Conservation (phyloP, 805 yeast genomes). For the Torulaspora gathmanii region DNA sequence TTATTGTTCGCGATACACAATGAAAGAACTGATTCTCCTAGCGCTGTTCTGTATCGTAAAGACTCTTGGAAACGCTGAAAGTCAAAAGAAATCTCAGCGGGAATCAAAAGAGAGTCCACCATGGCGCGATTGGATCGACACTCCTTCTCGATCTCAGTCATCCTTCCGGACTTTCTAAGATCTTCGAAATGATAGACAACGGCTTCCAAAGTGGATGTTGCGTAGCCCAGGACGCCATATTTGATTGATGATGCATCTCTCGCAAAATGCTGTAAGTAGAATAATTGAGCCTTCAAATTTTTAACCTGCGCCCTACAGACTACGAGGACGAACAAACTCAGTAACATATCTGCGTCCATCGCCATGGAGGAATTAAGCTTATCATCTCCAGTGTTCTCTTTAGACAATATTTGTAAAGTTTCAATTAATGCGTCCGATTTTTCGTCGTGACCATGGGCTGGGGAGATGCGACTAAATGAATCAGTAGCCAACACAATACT, state of each 20-base stretch:
- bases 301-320: constrained; percentile 57
- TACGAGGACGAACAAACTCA: constrained; percentile 68
- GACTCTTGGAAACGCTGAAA: constrained; percentile 25
- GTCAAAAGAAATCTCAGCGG: constrained; percentile 14
- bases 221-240: constrained; percentile 66
- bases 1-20: constrained; percentile 52
- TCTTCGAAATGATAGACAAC: constrained; percentile 59
- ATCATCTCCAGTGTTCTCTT: constrained; percentile 11
- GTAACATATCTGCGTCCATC: constrained; percentile 76
- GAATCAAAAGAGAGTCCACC: constrained; percentile 4
- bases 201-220: constrained; percentile 79
- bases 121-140: background rate
- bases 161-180: constrained; percentile 6
- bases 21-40: constrained; percentile 71
- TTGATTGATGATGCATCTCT: constrained; percentile 39
- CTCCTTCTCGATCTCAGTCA: constrained; percentile 1
- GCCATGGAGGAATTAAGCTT: constrained; percentile 25
- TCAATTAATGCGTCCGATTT: constrained; percentile 48
- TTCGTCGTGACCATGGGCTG: constrained; percentile 44
- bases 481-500: constrained; percentile 48
- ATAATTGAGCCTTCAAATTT: constrained; percentile 57
- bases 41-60: constrained; percentile 40
- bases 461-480: constrained; percentile 45
- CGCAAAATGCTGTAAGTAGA: constrained; percentile 60
- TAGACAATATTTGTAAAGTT: constrained; percentile 51